phyloP scores from a whole-genome alignment of 192 early-diverging fungal genomes.

The Linnemannia schmuckeri region DNA sequence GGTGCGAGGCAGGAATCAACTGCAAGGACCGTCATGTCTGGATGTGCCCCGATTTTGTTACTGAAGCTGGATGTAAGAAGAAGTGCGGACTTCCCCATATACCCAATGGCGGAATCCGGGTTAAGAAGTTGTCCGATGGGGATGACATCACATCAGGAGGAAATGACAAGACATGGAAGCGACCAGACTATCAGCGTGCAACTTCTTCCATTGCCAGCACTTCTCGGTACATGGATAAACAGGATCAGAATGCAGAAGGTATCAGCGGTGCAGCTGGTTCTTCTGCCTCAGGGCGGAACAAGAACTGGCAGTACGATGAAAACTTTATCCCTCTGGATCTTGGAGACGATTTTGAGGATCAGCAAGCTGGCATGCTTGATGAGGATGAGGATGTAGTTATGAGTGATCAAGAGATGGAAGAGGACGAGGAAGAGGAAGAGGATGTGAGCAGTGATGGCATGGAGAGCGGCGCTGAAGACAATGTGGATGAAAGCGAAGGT shows the following conservation, averaged over 20 bases:
- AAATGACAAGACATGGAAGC: neutral
- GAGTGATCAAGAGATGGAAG: slow-evolving; percentile 41
- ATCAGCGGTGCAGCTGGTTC: neutral
- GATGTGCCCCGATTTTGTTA: slow-evolving; percentile 79
- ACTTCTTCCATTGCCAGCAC: neutral
- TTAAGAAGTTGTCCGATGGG: slow-evolving; percentile 28
- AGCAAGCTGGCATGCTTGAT: slow-evolving; percentile 28
- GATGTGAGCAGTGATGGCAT: slow-evolving; percentile 12
- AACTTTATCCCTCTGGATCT: slow-evolving; percentile 57
- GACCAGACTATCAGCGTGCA: neutral
- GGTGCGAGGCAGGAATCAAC: slow-evolving; percentile 66
- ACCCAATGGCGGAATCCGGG: slow-evolving; percentile 30
- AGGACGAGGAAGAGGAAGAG: slow-evolving; percentile 57
- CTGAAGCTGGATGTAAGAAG: slow-evolving; percentile 67
- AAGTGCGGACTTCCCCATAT: slow-evolving; percentile 76
- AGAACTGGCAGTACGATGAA: slow-evolving; percentile 28
- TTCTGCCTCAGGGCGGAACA: neutral
- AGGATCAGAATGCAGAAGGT: slow-evolving; percentile 11
- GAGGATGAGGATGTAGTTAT: slow-evolving; percentile 42
- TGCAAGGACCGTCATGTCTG: slow-evolving; percentile 75
- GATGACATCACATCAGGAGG: neutral
- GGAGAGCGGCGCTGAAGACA: slow-evolving; percentile 7
- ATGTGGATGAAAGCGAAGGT: slow-evolving; percentile 24
- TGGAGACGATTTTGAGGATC: slow-evolving; percentile 18
- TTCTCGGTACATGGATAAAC: neutral